Percentiles rank a stretch among this genome's conserved stretches.
Evolutionary conservation across 1,284 basidiomycete genomes (phyloP).

Genomic region (Ganoderma boninense): DNA sequence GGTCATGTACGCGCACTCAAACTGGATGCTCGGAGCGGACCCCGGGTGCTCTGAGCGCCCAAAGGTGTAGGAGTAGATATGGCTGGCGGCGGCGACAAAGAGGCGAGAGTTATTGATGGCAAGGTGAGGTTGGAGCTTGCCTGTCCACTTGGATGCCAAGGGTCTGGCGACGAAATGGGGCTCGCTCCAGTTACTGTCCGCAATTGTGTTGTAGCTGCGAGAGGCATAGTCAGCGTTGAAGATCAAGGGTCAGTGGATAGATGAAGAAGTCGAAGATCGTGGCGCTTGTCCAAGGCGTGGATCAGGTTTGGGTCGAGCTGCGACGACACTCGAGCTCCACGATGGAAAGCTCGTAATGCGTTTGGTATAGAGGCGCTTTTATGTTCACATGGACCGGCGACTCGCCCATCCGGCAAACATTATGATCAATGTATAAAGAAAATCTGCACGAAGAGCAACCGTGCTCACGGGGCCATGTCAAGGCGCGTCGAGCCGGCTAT

Average conservation of each 20-base stretch:
- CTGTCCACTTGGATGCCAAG: conserved; percentile 68
- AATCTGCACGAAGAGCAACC: background rate
- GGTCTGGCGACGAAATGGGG: conserved; percentile 70
- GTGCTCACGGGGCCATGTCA: background rate
- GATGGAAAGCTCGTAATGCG: background rate
- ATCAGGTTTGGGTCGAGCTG: conserved; percentile 1
- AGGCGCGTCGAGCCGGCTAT: background rate
- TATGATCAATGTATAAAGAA: background rate
- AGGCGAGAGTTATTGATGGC: conserved; percentile 65
- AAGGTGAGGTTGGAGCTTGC: conserved; percentile 66
- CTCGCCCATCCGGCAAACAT: background rate
- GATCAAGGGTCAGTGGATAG: no score
- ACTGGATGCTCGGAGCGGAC: conserved; percentile 52
- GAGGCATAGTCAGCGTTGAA: background rate
- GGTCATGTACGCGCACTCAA: conserved; percentile 60
- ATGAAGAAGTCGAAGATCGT: background rate
- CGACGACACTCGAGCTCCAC: background rate
- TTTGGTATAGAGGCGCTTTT: background rate
- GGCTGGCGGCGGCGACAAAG: conserved; percentile 67
- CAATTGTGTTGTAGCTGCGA: conserved; percentile 57
- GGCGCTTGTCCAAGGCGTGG: background rate
- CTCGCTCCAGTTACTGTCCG: conserved; percentile 64
- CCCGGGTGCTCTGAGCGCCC: conserved; percentile 38
- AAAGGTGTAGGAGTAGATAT: conserved; percentile 69
- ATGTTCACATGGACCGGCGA: background rate